Evolutionary conservation across 2,329 filamentous ascomycete species (phyloP), one percentile per base, ranked within the genome.

Genomic region (Diaporthe aspalathi): DNA sequence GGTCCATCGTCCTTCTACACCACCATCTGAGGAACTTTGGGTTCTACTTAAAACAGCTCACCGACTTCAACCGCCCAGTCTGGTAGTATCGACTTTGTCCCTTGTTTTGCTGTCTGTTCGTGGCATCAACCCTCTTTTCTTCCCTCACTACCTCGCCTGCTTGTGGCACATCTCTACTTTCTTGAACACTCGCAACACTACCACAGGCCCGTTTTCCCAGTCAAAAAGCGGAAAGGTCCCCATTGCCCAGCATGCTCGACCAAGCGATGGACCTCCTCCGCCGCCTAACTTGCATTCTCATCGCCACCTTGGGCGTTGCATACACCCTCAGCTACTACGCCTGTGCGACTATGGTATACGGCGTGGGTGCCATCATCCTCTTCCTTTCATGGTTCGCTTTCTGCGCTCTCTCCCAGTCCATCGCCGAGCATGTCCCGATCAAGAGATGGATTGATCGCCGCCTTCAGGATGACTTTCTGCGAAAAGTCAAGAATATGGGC

Each of bases 371-470:
- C 16, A 20, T 35, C 22, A 6, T 63, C 27, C 22, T 47, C 3
- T 16, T 56, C 45, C 17, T 56, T 49, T 35, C 45, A 8, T 50
- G 53, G 67, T 74, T 72, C 38, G 49, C 62, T 32, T 54, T 67
- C 1, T 68, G 63, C n/a, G 54, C 16, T 6, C 45, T 62, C 11
- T 50, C 71, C 24, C 68, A 70, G 35, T 60, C 43, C 20, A 62
- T 70, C n/a, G 65, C 72, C 20, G 12, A 63, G 8, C 50, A 50
- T 7, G 40, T 35, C 16, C 57, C 50, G 22, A 20, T 63, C 50
- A 50, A 38, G 40, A 52, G 49, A 16, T 70, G 49, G 67, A 45
- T 53, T 29, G 32, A 49, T 49, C 50, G 52, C 22, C 67, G 68
- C 24, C 45, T 60, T 8, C 56, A 70, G 49, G 63, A 57, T 9